Evolutionary conservation across 139 green algal genomes (phyloP).

Genomic region (Chlorella sp.): DNA sequence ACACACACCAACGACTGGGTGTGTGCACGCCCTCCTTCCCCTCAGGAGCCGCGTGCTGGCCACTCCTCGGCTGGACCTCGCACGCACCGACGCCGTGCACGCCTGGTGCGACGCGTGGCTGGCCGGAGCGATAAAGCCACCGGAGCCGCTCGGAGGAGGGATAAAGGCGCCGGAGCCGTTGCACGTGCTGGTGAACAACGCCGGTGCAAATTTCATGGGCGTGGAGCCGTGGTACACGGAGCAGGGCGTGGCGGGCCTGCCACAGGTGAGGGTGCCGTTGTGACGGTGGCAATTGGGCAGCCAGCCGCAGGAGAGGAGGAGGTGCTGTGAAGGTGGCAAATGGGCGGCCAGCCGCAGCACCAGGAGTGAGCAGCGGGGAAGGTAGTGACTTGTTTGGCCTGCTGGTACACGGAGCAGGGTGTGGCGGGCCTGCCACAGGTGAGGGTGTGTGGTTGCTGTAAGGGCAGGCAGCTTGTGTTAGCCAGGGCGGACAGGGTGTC

Average conservation of each 20-base stretch:
- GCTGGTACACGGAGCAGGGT: constrained; percentile 20
- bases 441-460: too few relatives aligned
- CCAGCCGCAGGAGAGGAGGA: not conserved
- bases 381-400: too few relatives aligned
- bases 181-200: constrained; percentile 27
- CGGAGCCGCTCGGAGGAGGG: not conserved
- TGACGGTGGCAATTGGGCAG: too few relatives aligned
- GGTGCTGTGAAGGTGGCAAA: too few relatives aligned
- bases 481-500: too few relatives aligned
- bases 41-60: not conserved
- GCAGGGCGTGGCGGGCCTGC: constrained; percentile 20
- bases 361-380: too few relatives aligned
- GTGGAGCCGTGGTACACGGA: constrained; percentile 18
- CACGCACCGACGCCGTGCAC: not conserved
- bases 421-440: constrained; percentile 22
- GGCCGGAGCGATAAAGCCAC: not conserved
- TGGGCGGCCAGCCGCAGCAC: too few relatives aligned
- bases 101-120: constrained; percentile 10
- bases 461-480: too few relatives aligned
- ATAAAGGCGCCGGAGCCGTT: not conserved
- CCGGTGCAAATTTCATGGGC: constrained; percentile 29
- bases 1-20: too few relatives aligned
- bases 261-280: too few relatives aligned
- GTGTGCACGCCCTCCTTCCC: not conserved
- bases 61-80: constrained; percentile 12